Percentiles rank a stretch among this genome's conserved stretches.
These are phyloP conservation scores for Aspergillus heteromorphus DNA, from an alignment of 495 filamentous ascomycete genomes.

Conservation along the genomic window DNA sequence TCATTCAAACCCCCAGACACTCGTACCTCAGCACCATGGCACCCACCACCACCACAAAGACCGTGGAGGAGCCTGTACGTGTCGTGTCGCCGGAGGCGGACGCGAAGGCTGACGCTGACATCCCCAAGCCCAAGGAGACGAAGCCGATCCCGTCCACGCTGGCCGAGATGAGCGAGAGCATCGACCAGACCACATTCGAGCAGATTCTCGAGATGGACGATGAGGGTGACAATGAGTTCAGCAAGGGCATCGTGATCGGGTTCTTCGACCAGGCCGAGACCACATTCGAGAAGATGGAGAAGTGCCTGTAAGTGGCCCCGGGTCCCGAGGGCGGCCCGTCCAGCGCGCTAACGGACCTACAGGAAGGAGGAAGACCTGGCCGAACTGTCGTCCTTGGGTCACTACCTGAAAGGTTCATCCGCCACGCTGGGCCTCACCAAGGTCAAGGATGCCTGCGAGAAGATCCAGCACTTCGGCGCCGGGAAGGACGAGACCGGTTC, in stretches of 20 bases:
- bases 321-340: neutral
- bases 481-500: conserved; percentile 71
- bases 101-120: neutral
- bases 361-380: conserved; percentile 62
- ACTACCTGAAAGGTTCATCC: conserved; percentile 98
- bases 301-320: conserved; percentile 59
- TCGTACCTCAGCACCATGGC: conserved; percentile 23
- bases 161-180: conserved; percentile 57
- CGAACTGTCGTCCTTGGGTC: conserved; percentile 75
- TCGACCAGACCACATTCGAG: conserved; percentile 77
- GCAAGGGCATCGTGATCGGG: conserved; percentile 76
- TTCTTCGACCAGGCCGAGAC: conserved; percentile 89
- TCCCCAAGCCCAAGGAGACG: conserved; percentile 34
- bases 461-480: conserved; percentile 90
- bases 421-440: conserved; percentile 90
- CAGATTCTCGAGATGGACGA: conserved; percentile 99
- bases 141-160: conserved; percentile 30
- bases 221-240: conserved; percentile 71
- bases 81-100: neutral
- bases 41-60: conserved; percentile 25
- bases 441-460: conserved; percentile 89
- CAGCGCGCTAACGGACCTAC: conserved; percentile 9
- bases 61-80: conserved; percentile 26
- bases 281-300: conserved; percentile 84
- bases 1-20: neutral